Conservation (phyloP, 2,329 filamentous ascomycete genomes). For the Hymenoscyphus occultus region DNA sequence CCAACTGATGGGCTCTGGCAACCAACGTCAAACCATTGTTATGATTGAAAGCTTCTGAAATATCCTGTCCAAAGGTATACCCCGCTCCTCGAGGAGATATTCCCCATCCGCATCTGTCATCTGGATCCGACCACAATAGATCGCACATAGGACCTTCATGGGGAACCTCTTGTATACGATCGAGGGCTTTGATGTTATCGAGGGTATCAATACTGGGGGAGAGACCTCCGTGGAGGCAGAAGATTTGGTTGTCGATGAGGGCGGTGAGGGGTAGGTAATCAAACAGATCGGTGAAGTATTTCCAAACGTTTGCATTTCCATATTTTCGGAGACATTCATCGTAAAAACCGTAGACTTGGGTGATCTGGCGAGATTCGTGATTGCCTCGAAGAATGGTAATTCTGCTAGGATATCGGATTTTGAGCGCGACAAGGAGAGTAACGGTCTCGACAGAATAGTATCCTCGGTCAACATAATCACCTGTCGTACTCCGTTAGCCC, state of each 20-base stretch:
- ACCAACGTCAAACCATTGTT: conserved; percentile 97
- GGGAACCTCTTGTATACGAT: conserved; percentile 96
- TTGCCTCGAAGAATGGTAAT: conserved; percentile 99
- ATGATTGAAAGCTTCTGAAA: conserved; percentile 98
- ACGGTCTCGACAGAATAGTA: conserved; percentile 99
- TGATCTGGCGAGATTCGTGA: conserved; percentile 98
- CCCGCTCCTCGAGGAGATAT: conserved; percentile 92
- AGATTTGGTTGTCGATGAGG: conserved; percentile 98
- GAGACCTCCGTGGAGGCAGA: conserved; percentile 95
- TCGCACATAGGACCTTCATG: conserved; percentile 99
- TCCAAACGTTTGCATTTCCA: conserved; percentile 98
- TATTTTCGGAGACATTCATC: conserved; percentile 99
- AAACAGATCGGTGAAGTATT: conserved; percentile 98
- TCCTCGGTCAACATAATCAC: conserved; percentile 97
- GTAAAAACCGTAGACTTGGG: conserved; percentile 98
- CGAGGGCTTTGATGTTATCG: conserved; percentile 91
- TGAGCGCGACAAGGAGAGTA: conserved; percentile 90
- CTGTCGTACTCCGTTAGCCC: conserved; percentile 44
- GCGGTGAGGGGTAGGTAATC: conserved; percentile 97
- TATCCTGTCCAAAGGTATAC: conserved; percentile 95
- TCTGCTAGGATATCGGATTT: conserved; percentile 95
- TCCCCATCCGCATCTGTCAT: conserved; percentile 94
- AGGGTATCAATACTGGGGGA: conserved; percentile 95
- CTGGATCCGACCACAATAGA: conserved; percentile 94
- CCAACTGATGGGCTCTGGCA: conserved; percentile 92